Evolutionary conservation across 2,329 filamentous ascomycete species (phyloP), one percentile per base, ranked within the genome.

Genomic region (Cladorrhinum sp.): DNA sequence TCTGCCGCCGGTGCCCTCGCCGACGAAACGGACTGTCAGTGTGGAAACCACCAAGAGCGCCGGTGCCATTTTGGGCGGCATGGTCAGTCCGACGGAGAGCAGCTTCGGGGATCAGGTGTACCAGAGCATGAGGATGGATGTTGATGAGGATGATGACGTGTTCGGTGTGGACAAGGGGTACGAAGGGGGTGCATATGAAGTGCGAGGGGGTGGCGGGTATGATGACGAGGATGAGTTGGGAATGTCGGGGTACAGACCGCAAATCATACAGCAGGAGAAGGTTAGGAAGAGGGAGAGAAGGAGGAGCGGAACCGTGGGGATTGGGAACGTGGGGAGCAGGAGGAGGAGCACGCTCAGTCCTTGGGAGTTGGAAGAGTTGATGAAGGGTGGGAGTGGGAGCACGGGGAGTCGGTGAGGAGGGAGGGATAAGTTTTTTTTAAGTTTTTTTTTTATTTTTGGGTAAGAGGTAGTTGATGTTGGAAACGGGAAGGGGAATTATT

Each of bases 301-400:
- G 28, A 36, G 7, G 26, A 68, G 59, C 64, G 69, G n/a, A n/a
- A n/a, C n/a, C n/a, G n/a, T n/a, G n/a, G n/a, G n/a, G 76, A 71
- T 79, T 73, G 68, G 86, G 73, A 87, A 77, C 76, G 78, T 73
- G 8, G 79, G 85, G 2, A 87, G 82, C 62, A 79, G 89, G 70
- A 80, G 90, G 70, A 82, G 90, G 72, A 92, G 88, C 69, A 93
- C 90, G 20, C 76, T 94, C 30, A 92, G 84, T 68, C 86, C 88
- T 2, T 88, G 88, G 79, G 90, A 94, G 74, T 74, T 93, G 70
- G 83, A 90, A 74, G 85, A 82, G 50, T 71, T 90, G 71, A 87
- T 88, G 2, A 61, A 69, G 57, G 67, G 67, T 18, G 60, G 59
- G 16, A 52, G 56, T n/a, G 64, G 59, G 16, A 52, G 56, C 14